A percentile compares a stretch with the other conserved stretches of the same genome.
Conservation (phyloP, 306 rosid species). For the Malus sylvestris region DNA sequence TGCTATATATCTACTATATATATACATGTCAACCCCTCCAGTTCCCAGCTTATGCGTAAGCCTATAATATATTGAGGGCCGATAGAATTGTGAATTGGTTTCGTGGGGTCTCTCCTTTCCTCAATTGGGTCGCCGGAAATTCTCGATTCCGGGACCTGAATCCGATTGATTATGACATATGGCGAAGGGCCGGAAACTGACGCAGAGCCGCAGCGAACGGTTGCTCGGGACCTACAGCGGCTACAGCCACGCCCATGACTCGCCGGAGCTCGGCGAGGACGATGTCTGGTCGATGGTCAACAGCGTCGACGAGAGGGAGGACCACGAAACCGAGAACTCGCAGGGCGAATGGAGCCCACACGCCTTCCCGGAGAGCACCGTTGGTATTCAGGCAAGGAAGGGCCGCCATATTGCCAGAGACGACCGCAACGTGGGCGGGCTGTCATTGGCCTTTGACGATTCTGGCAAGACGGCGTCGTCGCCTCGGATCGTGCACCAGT, state of each 20-base stretch:
- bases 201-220: conserved; percentile 68
- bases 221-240: conserved; percentile 48
- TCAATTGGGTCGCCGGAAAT: conserved; percentile 7
- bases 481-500: conserved; percentile 68
- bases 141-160: conserved; percentile 19
- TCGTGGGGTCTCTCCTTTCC: not conserved
- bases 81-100: conserved; percentile 24
- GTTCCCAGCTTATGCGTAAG: conserved; percentile 18
- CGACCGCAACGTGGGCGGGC: conserved; percentile 45
- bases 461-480: conserved; percentile 29
- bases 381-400: conserved; percentile 1
- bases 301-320: conserved; percentile 14
- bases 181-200: conserved; percentile 86
- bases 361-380: conserved; percentile 13
- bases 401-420: conserved; percentile 33
- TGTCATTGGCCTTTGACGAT: conserved; percentile 64
- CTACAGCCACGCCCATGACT: conserved; percentile 33
- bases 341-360: conserved; percentile 28
- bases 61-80: not conserved
- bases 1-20: conserved; percentile 28
- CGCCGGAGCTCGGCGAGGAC: conserved; percentile 71
- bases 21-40: conserved; percentile 29
- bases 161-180: conserved; percentile 28
- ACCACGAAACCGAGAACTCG: not conserved
- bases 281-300: conserved; percentile 72